phyloP scores from a whole-genome alignment of 495 filamentous ascomycete species.

The Saxophila tyrrhenica region DNA sequence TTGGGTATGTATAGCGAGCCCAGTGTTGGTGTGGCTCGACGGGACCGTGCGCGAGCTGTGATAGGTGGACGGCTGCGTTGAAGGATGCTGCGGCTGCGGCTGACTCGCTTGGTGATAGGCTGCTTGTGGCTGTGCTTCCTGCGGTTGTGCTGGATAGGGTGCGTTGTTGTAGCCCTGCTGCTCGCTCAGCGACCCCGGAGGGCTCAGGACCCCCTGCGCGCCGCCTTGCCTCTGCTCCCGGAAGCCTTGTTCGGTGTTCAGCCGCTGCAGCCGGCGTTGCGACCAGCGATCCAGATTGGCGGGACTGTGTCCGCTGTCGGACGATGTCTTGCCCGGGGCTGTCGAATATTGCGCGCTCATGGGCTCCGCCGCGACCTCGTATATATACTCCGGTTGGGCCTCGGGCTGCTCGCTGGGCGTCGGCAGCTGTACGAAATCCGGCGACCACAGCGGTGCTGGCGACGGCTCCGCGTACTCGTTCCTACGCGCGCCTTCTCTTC shows the following conservation, averaged over 20 bases:
- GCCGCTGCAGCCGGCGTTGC: constrained; percentile 15
- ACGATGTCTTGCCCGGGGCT: constrained; percentile 14
- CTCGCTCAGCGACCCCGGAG: constrained; percentile 1
- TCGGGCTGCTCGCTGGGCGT: constrained; percentile 11
- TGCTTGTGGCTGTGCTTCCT: constrained; percentile 9
- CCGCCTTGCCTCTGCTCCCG: constrained; percentile 19
- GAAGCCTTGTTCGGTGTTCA: constrained; percentile 22
- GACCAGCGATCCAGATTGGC: constrained; percentile 15
- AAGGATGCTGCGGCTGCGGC: constrained; percentile 7
- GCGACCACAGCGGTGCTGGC: constrained; percentile 12
- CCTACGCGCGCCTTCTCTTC: constrained; percentile 8
- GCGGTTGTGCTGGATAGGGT: neutral
- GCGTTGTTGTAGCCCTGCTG: constrained; percentile 6
- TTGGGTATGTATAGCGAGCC: constrained; percentile 10
- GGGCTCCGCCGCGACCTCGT: neutral
- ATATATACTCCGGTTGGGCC: neutral
- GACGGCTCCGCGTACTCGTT: neutral
- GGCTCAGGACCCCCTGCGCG: neutral
- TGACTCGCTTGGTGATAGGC: constrained; percentile 13
- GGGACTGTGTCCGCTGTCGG: constrained; percentile 9
- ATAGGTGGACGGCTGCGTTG: constrained; percentile 11
- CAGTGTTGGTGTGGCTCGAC: neutral
- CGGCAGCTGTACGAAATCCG: constrained; percentile 9
- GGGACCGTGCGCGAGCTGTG: constrained; percentile 13
- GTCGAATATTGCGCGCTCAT: constrained; percentile 7